Evolutionary conservation across 202 grass and related monocot species (phyloP), one percentile per base, ranked within the genome.

Genomic region (Panicum hallii): DNA sequence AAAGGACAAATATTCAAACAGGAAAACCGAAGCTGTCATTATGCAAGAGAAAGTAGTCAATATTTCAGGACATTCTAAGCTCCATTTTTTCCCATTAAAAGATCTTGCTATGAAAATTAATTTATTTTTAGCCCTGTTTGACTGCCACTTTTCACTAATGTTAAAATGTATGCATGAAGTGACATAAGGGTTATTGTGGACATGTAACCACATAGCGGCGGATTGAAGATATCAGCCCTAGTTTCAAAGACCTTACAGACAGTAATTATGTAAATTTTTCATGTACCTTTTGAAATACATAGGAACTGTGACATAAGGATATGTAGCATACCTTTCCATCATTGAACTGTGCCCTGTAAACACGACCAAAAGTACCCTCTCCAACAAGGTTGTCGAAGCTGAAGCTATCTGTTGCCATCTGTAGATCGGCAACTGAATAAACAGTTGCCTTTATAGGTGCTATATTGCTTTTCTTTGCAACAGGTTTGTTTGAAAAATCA

Each of bases 381-480:
- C 97, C 97, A 67, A 99, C 85, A 90, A 99, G 88, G 88, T 91
- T 99, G 1, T 96, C 93, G 47, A 92, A 85, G 77, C 76, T 94
- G 68, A 99, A 99, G 83, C 96, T 99, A 72, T 96, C 90, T 74
- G 96, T 99, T 77, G 96, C 93, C 76, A 99, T 88, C 81, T 99
- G 96, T 64, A 99, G 86, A 74, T 99, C 96, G 28, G 96, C 93
- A 80, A 99, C 96, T 89, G 96, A 99, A 94, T 99, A 99, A 82
- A 88, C 82, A 79, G 76, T 79, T 79, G 96, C 93, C 80, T 95
- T 95, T 86, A 99, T 88, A 68, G 90, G 77, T 83, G 88, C 57
- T 72, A 78, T 40, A 82, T 78, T 91, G 47, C 11, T 80, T 90
- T 83, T 99, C 91, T 86, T 98, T 23, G 63, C 1, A 15, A 79